Evolutionary conservation across 23 red algal genomes (phyloP), one percentile per base, ranked within the genome.

Genomic region (Pyropia yezoensis): DNA sequence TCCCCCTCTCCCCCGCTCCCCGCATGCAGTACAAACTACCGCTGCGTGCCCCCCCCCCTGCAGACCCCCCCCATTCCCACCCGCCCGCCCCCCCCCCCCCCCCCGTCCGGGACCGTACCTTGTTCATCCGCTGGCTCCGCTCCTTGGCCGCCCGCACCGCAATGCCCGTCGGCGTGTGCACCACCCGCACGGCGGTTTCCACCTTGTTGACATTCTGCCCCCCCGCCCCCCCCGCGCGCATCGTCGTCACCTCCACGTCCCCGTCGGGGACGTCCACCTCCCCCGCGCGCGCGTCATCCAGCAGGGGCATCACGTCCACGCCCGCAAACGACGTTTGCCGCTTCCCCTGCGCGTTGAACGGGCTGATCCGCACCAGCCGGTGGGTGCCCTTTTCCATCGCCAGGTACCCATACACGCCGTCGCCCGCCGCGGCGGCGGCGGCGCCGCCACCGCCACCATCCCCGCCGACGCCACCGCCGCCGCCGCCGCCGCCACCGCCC

Each of bases 191-290:
- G 0, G 90, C 90, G n/a, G 82, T 88, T 49, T 96, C 90, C 29
- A 96, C 90, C 65, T 96, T 96, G 62, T 96, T 96, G 59, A 96
- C 90, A 55, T 96, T 96, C 82, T 96, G 90, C 14, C 90, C 90
- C 23, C 83, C 83, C 70, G 74, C 73, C 7, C 79, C 90, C 0
- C 90, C 73, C 18, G 79, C 69, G 53, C 92, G 45, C 83, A 96
- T 88, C 27, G 94, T 98, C 8, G 86, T 88, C 33, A 98, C 62
- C 60, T 83, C 77, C 15, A 96, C 15, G 25, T 98, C 94, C 25
- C 50, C 53, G 54, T 90, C 86, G 18, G 82, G 56, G 54, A 98
- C 81, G 24, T 88, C 81, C 0, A 90, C 39, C 24, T 77, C 29
- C 23, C 45, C 69, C 3, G 33, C 59, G 24, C 77, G 82, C 21